A percentile compares a stretch with the other conserved stretches of the same genome.
Evolutionary conservation across 73 alveolate species (phyloP).

Genomic region (Symbiodinium natans): DNA sequence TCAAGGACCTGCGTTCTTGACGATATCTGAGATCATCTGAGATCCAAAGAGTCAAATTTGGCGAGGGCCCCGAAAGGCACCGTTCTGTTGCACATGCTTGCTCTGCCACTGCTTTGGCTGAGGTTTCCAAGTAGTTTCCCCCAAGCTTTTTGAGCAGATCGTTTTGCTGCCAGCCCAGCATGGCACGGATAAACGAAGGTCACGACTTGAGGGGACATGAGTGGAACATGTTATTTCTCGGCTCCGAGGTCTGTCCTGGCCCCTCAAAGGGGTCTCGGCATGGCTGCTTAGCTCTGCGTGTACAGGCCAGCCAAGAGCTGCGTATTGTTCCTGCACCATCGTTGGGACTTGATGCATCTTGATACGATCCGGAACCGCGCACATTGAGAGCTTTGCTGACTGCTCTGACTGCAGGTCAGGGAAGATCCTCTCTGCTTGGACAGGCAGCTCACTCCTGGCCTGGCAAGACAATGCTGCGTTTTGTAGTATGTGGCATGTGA

Average conservation of each 20-base stretch:
- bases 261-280: constrained; percentile 18
- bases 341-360: no score
- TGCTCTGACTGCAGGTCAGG: neutral
- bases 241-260: neutral
- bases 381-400: no score
- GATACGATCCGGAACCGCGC: no score
- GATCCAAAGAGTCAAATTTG: neutral
- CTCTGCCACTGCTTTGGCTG: neutral
- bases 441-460: neutral
- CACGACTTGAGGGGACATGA: no score
- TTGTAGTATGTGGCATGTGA: no score
- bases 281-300: neutral
- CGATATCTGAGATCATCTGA: no score
- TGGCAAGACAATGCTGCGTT: no score
- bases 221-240: no score
- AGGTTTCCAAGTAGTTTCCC: neutral
- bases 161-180: neutral
- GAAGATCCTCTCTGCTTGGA: neutral
- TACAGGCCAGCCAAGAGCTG: no score
- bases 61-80: neutral
- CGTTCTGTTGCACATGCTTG: neutral
- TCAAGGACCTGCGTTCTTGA: no score
- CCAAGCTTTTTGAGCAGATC: neutral
- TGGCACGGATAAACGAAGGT: no score
- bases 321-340: no score